Conservation (phyloP, 2,329 filamentous ascomycete species). For the Paecilomyces sp. region DNA sequence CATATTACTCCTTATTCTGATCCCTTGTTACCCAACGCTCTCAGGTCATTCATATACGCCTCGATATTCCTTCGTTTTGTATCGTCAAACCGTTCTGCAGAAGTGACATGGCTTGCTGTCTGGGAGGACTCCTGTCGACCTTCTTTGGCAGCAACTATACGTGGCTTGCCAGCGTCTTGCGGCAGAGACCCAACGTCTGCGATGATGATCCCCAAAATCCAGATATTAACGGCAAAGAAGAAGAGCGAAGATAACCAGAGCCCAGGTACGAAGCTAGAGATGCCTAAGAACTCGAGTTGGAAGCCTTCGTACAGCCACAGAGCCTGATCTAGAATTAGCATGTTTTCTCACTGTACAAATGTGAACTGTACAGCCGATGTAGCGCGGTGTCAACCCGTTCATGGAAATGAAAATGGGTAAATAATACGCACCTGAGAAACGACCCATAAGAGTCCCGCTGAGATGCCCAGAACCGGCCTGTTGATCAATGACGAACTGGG, state of each 20-base stretch:
- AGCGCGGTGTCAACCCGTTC: neutral
- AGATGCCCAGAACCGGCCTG: conserved; percentile 53
- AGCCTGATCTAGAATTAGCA: conserved; percentile 32
- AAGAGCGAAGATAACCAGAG: conserved; percentile 67
- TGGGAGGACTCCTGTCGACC: neutral
- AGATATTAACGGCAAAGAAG: conserved; percentile 83
- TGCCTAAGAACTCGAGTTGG: conserved; percentile 69
- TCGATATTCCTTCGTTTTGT: neutral
- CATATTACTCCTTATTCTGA: neutral
- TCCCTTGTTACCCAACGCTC: neutral
- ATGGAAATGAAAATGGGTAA: neutral
- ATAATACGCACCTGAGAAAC: conserved; percentile 51
- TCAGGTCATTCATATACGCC: neutral
- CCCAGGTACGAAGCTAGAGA: conserved; percentile 77
- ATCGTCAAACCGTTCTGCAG: neutral
- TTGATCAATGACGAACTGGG: conserved; percentile 67
- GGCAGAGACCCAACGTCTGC: conserved; percentile 47
- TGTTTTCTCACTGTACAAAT: neutral
- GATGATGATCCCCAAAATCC: conserved; percentile 77
- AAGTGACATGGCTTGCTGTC: neutral
- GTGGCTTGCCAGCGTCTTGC: neutral
- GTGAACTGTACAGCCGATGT: neutral
- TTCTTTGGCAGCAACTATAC: neutral
- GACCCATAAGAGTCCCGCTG: conserved; percentile 67
- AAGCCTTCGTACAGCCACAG: conserved; percentile 71